phyloP scores from a whole-genome alignment of 371 early-diverging fungal species.

The Actinomortierella wolfii region DNA sequence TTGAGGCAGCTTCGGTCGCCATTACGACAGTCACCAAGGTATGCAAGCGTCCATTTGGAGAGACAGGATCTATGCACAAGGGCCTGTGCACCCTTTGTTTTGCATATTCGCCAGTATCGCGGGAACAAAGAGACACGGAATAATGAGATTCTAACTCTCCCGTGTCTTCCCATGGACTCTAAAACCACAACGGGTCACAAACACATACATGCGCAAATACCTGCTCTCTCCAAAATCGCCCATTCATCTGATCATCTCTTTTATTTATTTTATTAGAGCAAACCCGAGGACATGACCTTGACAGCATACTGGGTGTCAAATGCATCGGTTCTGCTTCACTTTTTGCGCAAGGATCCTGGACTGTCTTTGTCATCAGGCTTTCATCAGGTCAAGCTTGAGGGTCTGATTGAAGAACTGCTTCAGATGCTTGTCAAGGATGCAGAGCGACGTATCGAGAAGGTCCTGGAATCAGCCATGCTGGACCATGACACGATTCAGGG shows the following conservation, averaged over 20 bases:
- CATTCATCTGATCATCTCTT: too few species aligned
- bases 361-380: constrained; percentile 64
- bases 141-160: not conserved
- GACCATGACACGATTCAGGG: constrained; percentile 75
- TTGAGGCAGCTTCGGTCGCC: constrained; percentile 62
- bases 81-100: not conserved
- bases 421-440: constrained; percentile 61
- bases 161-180: constrained; percentile 13
- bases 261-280: constrained; percentile 16
- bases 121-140: too few species aligned
- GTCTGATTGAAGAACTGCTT: constrained; percentile 71
- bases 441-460: constrained; percentile 58
- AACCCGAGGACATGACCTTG: constrained; percentile 49
- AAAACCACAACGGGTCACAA: too few species aligned
- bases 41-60: not conserved
- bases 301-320: constrained; percentile 89
- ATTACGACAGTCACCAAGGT: constrained; percentile 70
- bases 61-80: not conserved
- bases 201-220: too few species aligned
- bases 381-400: constrained; percentile 66
- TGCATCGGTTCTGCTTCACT: constrained; percentile 71
- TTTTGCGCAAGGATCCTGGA: constrained; percentile 77
- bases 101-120: not conserved
- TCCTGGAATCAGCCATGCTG: constrained; percentile 70
- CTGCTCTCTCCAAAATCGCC: too few species aligned